Conservation (phyloP, 2,329 filamentous ascomycete genomes). For the Xylaria sp. region DNA sequence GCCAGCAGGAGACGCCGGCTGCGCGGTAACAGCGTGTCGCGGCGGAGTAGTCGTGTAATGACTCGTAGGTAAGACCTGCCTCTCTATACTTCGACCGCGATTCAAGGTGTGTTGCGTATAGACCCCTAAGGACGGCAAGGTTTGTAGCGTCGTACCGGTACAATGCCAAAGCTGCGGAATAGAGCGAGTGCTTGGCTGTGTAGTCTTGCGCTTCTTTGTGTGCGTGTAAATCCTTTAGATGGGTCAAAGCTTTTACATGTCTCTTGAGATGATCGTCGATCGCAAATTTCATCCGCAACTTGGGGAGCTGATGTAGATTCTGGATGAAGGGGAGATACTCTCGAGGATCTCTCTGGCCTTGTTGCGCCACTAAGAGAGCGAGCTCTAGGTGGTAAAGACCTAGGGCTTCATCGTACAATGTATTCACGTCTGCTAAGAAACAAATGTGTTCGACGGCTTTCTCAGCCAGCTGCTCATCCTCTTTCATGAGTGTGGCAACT, state of each 20-base stretch:
- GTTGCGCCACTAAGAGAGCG: constrained; percentile 89
- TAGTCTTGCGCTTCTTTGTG: constrained; percentile 85
- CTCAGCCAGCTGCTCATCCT: constrained; percentile 78
- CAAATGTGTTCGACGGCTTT: constrained; percentile 96
- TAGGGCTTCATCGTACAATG: constrained; percentile 88
- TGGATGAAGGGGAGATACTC: constrained; percentile 97
- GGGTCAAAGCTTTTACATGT: constrained; percentile 77
- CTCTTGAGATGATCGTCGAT: constrained; percentile 90
- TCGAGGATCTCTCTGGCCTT: constrained; percentile 92
- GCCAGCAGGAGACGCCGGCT: constrained; percentile 82
- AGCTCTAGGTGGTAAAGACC: constrained; percentile 93
- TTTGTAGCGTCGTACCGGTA: constrained; percentile 83
- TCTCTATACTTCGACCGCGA: constrained; percentile 81
- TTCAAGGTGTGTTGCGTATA: constrained; percentile 84
- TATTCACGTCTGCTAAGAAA: constrained; percentile 93
- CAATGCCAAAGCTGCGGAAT: constrained; percentile 78
- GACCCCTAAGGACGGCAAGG: constrained; percentile 73
- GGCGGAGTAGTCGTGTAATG: constrained; percentile 75
- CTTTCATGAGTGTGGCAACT: constrained; percentile 77
- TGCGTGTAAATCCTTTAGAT: constrained; percentile 76
- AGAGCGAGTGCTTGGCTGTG: constrained; percentile 80
- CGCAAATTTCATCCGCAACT: constrained; percentile 77
- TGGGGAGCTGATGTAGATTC: constrained; percentile 78
- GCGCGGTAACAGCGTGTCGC: constrained; percentile 87
- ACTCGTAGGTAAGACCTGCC: constrained; percentile 91